Percentiles rank a stretch among this genome's conserved stretches.
Conservation (phyloP, 345 rosid species). For the Eucalyptus cloeziana region DNA sequence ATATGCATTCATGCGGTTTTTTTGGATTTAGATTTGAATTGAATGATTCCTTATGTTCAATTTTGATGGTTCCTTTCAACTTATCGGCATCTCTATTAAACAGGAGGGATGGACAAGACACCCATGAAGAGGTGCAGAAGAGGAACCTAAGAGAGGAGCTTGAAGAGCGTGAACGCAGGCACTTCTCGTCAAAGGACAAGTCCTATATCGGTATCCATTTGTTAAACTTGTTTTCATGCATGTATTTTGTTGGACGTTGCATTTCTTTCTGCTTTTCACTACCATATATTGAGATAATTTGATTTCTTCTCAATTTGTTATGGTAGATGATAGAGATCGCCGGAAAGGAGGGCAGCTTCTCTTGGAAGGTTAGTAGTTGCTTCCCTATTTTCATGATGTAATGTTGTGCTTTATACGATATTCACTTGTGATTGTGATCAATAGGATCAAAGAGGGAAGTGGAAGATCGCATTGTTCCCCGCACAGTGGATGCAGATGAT, state of each 20-base stretch:
- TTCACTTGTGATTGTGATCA: not conserved
- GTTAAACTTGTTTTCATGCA: not conserved
- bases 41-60: not conserved
- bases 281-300: not conserved
- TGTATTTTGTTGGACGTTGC: not conserved
- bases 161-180: conserved; percentile 83
- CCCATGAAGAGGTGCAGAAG: conserved; percentile 78
- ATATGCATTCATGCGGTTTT: not conserved
- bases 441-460: conserved; percentile 63
- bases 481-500: conserved; percentile 60
- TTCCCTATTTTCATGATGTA: not conserved
- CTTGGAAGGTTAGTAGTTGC: conserved; percentile 43
- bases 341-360: conserved; percentile 69
- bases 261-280: not conserved
- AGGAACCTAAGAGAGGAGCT: conserved; percentile 80
- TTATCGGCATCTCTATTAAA: not conserved
- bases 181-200: conserved; percentile 84
- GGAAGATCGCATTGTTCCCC: conserved; percentile 79
- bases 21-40: not conserved
- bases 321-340: conserved; percentile 85
- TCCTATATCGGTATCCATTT: conserved; percentile 34
- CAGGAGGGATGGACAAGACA: conserved; percentile 91
- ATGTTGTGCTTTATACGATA: not conserved
- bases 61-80: not conserved
- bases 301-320: not conserved